Percentiles rank a stretch among this genome's conserved stretches.
Evolutionary conservation across 495 filamentous ascomycete genomes (phyloP).

Genomic region (Entonaema liquescens): DNA sequence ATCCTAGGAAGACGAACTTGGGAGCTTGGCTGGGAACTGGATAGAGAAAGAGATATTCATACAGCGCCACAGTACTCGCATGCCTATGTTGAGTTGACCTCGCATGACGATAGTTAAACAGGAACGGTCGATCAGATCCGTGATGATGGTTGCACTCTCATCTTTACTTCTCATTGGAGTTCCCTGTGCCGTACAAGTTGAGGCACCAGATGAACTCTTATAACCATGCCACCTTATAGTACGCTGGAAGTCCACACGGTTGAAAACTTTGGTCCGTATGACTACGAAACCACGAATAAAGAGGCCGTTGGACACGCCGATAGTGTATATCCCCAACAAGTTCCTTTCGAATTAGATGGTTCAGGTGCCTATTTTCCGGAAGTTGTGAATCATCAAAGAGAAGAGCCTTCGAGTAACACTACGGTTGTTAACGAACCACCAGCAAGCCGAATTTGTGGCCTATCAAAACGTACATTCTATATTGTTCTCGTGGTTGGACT

Average conservation of each 20-base stretch:
- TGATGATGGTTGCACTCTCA: neutral
- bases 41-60: neutral
- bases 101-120: neutral
- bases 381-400: slow-evolving; percentile 1
- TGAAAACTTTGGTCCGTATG: neutral
- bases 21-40: neutral
- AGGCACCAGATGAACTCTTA: neutral
- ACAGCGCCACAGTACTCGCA: neutral
- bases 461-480: slow-evolving; percentile 16
- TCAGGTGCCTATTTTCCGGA: slow-evolving; percentile 8
- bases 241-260: slow-evolving; percentile 15
- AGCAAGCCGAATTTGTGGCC: slow-evolving; percentile 9
- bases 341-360: slow-evolving; percentile 7
- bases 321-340: slow-evolving; percentile 7
- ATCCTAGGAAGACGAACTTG: neutral
- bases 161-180: neutral
- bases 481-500: neutral
- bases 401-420: neutral
- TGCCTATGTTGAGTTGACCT: neutral
- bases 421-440: neutral
- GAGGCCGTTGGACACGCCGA: slow-evolving; percentile 1
- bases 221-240: slow-evolving; percentile 16
- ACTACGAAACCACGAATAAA: slow-evolving; percentile 11
- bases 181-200: neutral
- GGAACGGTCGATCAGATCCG: neutral